phyloP scores from a whole-genome alignment of 2,329 filamentous ascomycete genomes.

The Aspergillus transmontanensis region DNA sequence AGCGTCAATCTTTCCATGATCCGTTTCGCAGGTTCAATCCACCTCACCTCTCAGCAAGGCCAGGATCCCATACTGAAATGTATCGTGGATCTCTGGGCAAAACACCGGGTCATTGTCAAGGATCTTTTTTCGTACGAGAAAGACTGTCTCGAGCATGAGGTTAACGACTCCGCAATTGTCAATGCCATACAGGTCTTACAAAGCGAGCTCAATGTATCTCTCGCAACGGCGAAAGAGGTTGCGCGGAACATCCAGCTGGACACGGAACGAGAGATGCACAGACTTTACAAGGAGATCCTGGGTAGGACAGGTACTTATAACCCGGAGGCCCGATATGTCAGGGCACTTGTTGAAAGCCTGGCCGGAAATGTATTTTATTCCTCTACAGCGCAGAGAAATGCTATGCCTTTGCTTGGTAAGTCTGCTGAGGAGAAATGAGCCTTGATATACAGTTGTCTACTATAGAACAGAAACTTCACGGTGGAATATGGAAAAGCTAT shows the following conservation, averaged over 20 bases:
- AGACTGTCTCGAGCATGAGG: not conserved
- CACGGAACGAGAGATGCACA: not conserved
- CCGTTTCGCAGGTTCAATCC: not conserved
- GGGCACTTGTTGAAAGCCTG: not conserved
- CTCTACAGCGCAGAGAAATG: not conserved
- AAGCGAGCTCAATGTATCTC: not conserved
- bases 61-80: not conserved
- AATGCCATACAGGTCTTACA: not conserved
- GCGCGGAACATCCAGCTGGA: not conserved
- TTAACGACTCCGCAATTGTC: not conserved
- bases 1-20: not conserved
- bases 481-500: too few species aligned
- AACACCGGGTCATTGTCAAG: not conserved
- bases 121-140: not conserved
- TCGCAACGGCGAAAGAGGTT: not conserved
- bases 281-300: not conserved
- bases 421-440: not conserved
- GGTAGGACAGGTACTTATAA: not conserved
- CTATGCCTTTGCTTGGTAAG: not conserved
- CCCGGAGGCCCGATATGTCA: not conserved
- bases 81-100: not conserved
- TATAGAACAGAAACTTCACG: too few species aligned
- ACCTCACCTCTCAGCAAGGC: not conserved
- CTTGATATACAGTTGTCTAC: too few species aligned
- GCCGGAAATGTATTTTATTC: not conserved